These are phyloP conservation scores for Colletotrichum chrysophilum DNA, from an alignment of 2,329 filamentous ascomycete species.

Conservation along the genomic window DNA sequence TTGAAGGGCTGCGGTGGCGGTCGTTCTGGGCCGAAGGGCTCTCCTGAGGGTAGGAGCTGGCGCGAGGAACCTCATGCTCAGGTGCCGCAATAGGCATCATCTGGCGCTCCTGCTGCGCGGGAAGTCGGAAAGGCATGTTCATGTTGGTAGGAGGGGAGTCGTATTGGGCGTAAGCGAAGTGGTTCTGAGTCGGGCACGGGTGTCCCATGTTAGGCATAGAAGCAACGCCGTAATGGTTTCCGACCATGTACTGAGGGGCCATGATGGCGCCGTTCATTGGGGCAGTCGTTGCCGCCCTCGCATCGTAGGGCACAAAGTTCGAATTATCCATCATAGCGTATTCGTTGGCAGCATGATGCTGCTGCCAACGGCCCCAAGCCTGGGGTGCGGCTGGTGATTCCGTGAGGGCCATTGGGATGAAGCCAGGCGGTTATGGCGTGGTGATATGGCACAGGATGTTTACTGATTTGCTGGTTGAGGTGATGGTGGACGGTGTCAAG, in stretches of 20 bases:
- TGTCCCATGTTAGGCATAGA: conserved; percentile 48
- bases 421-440: not conserved
- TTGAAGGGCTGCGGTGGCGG: conserved; percentile 15
- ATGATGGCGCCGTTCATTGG: conserved; percentile 49
- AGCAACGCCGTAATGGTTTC: conserved; percentile 46
- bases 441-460: not conserved
- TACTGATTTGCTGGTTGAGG: not conserved
- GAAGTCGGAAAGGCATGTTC: conserved; percentile 36
- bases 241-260: conserved; percentile 52
- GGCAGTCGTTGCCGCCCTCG: conserved; percentile 40
- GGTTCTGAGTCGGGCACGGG: conserved; percentile 43
- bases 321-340: conserved; percentile 55
- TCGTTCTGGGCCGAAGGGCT: not conserved
- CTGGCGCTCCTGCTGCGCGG: conserved; percentile 31
- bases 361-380: conserved; percentile 61
- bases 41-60: conserved; percentile 18
- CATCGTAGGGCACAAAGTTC: conserved; percentile 55
- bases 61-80: conserved; percentile 9
- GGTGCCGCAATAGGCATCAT: conserved; percentile 2
- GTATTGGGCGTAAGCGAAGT: conserved; percentile 51
- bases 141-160: conserved; percentile 37
- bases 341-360: conserved; percentile 45
- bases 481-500: not conserved
- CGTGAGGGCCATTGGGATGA: conserved; percentile 48
- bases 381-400: conserved; percentile 48